Conservation (phyloP, 163 green algal genomes). For the Prototheca wickerhamii region DNA sequence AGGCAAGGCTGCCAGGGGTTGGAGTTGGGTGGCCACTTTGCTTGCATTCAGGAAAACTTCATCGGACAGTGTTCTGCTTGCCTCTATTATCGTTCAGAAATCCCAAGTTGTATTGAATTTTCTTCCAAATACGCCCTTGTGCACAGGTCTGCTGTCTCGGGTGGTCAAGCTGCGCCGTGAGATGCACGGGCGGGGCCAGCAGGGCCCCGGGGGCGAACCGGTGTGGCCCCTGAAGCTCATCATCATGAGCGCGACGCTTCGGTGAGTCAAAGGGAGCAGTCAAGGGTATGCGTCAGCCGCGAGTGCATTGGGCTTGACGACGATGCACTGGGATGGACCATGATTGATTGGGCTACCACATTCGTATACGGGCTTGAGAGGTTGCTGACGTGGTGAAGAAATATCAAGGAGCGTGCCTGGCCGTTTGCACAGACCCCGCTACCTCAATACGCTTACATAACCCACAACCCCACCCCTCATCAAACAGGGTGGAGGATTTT, state of each 20-base stretch:
- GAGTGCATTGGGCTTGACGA: too few relatives aligned
- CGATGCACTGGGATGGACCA: too few relatives aligned
- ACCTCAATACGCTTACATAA: too few relatives aligned
- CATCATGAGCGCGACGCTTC: conserved; percentile 95
- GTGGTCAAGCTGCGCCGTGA: conserved; percentile 64
- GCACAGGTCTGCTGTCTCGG: conserved; percentile 72
- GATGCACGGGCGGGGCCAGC: conserved; percentile 12
- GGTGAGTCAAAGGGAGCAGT: conserved; percentile 21
- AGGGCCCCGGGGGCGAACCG: neutral
- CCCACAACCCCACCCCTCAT: neutral
- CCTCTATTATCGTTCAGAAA: neutral
- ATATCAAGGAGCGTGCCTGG: too few relatives aligned
- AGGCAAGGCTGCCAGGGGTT: conserved; percentile 13
- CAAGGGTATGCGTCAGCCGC: neutral
- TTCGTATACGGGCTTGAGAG: too few relatives aligned
- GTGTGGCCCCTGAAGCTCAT: conserved; percentile 85
- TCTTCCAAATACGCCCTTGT: neutral
- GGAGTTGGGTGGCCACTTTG: neutral
- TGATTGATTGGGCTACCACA: too few relatives aligned
- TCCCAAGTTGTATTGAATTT: neutral
- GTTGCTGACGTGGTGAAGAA: too few relatives aligned
- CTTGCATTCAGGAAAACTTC: neutral
- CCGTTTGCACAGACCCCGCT: too few relatives aligned
- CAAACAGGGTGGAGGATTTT: conserved; percentile 63
- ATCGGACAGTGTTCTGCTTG: too few relatives aligned